Base-by-base conservation (phyloP, 805 yeast species). In the Candida alai region DNA sequence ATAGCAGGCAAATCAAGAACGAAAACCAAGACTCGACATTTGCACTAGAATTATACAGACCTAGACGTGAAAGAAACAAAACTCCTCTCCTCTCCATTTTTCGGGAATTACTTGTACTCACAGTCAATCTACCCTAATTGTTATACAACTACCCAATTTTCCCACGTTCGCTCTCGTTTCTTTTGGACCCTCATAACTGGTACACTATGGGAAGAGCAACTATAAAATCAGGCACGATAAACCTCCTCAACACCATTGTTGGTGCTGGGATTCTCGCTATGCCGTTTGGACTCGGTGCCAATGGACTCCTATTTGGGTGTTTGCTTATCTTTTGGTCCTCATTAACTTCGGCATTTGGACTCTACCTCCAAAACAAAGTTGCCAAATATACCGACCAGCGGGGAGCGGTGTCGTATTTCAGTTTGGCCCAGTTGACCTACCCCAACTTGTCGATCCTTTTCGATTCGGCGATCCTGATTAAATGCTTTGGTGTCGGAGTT, bases 401-500 rank as follows among this genome's bases (percentile, higher is more conserved):
- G 26, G 63, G 58, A 4, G 62, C 68, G 2, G 70, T 65, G 20
- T 61, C 68, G 26, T 67, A 62, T 42, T 67, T 67, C 45, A 65
- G 71, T 44, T 58, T 67, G 42, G 62, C 70, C 21, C 72, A 67
- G 42, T 51, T 83, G 39, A 80, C 90, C 0, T 83, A 82, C 47
- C 93, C 93, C 1, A 69, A 68, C n/a, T 54, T 82, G 18, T 68
- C 83, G 4, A 70, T 83, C 5, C 49, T 83, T n/a, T 84, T 84
- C 50, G 93, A 84, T 57, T 56, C 78, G 16, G 83, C 87, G 22
- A 82, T 84, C 52, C 75, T 81, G 21, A 65, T 82, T 30, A 88
- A 84, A 58, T 82, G 90, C 52, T 84, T 80, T 58, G 94, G 94
- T 16, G 88, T 80, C 12, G 80, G 81, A 3, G 64, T 84, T 10